Evolutionary conservation across 148 eudicot genomes (phyloP).

Genomic region (Dianthus caryophyllus): DNA sequence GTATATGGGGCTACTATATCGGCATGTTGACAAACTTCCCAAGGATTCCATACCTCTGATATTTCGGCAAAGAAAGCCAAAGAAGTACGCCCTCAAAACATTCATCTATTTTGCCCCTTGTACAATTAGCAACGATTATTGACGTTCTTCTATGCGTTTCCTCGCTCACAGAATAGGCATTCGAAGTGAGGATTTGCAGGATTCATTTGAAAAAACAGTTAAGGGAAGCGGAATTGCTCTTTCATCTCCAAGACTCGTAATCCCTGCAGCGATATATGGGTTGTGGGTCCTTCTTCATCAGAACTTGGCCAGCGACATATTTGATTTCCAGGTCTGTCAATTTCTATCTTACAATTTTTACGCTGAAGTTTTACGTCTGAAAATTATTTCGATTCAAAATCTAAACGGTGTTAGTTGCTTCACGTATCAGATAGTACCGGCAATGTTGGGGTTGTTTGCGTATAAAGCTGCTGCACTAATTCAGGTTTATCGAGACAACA

Average conservation of each 20-base stretch:
- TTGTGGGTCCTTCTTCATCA: conserved; percentile 70
- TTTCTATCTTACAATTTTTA: background rate
- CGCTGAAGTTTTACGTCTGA: background rate
- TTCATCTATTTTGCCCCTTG: background rate
- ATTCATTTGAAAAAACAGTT: conserved; percentile 49
- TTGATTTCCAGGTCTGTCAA: conserved; percentile 71
- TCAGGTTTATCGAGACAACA: conserved; percentile 94
- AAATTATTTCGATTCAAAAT: background rate
- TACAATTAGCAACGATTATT: background rate
- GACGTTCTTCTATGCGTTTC: background rate
- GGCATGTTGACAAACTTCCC: conserved; percentile 66
- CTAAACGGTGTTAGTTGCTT: background rate
- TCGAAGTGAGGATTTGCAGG: conserved; percentile 76
- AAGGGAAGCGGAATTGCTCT: conserved; percentile 82
- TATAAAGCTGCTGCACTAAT: conserved; percentile 93
- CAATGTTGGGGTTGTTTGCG: conserved; percentile 87
- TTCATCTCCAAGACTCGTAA: conserved; percentile 84
- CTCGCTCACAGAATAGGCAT: conserved; percentile 61
- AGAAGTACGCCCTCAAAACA: conserved; percentile 42
- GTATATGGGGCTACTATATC: conserved; percentile 75
- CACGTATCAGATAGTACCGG: conserved; percentile 65
- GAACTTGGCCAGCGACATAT: conserved; percentile 49
- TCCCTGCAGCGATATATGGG: conserved; percentile 87
- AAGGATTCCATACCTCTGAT: conserved; percentile 65
- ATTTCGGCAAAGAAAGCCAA: conserved; percentile 62